Evolutionary conservation across 495 filamentous ascomycete genomes (phyloP), one percentile per base, ranked within the genome.

Genomic region (Massariosphaeria phaeospora): DNA sequence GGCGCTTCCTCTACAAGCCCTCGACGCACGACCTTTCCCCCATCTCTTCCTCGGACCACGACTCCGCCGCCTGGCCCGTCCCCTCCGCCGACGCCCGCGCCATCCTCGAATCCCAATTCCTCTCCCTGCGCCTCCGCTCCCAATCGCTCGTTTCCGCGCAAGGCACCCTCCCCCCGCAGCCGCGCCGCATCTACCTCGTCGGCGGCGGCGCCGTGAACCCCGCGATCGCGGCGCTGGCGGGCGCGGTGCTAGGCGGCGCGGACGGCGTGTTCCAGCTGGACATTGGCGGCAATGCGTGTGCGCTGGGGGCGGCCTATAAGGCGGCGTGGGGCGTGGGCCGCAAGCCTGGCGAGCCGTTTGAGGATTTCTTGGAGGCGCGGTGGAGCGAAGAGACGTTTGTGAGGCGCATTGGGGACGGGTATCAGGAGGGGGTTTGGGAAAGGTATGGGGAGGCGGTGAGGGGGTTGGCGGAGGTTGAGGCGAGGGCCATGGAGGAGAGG

Each of bases 261-360:
- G 93, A 97, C 47, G 93, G 93, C 8, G 86, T 97, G 15, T 98
- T 87, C 65, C 83, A 82, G 70, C 79, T 98, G 2, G 91, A 97
- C 68, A 85, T 96, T 20, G 90, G 91, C n/a, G 88, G 90, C 5
- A 96, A 95, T 71, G 91, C 93, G 25, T 98, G 93, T 69, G 93
- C 91, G 17, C 70, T 98, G 8, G 93, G 91, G 10, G 89, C 89
- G 15, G 93, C 91, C n/a, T 96, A 98, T 68, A 96, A 96, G 72
- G 91, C 93, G 42, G 84, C 91, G 0, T 98, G 93, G 93, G 88
- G 84, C 1, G 73, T 88, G 27, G 89, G 96, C 72, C 72, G 88
- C 26, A 7, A 41, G 31, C 17, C 27, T 1, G 79, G 78, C 21
- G 82, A 95, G 76, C 84, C 78, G 9, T 98, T 96, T 74, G 93